Conservation (phyloP, 2,329 filamentous ascomycete genomes). For the Fusarium sp. region DNA sequence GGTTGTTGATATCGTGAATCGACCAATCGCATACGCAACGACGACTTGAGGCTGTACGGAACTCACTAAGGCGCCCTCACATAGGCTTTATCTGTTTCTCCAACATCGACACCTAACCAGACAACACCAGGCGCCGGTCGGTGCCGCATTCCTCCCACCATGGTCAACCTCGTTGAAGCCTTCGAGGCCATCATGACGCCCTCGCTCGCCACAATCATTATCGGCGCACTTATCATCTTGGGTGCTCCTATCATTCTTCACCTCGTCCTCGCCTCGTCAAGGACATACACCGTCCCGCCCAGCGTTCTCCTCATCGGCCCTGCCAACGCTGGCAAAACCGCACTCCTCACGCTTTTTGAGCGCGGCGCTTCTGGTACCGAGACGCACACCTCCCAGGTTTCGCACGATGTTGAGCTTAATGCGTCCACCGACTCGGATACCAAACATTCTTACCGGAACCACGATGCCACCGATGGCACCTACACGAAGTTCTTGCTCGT, state of each 20-base stretch:
- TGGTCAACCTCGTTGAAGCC: conserved; percentile 57
- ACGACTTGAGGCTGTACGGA: background rate
- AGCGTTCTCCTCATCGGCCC: conserved; percentile 86
- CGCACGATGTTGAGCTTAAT: conserved; percentile 68
- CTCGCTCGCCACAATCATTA: conserved; percentile 71
- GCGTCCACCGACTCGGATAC: conserved; percentile 62
- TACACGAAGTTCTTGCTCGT: conserved; percentile 81
- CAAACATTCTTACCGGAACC: conserved; percentile 65
- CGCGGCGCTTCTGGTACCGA: conserved; percentile 61
- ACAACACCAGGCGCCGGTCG: conserved; percentile 25
- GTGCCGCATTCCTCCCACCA: conserved; percentile 47
- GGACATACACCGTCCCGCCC: conserved; percentile 75
- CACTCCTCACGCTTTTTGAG: conserved; percentile 81
- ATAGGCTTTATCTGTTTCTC: background rate
- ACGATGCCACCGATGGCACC: conserved; percentile 66
- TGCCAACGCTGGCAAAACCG: conserved; percentile 87
- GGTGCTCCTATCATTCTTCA: conserved; percentile 84
- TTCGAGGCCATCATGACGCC: conserved; percentile 70
- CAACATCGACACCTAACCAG: background rate
- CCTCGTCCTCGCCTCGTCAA: conserved; percentile 75
- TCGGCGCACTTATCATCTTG: conserved; percentile 79
- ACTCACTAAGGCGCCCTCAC: background rate
- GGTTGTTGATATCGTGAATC: conserved; percentile 4
- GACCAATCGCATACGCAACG: conserved; percentile 8
- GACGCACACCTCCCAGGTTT: conserved; percentile 69